Percentiles rank a stretch among this genome's conserved stretches.
Conservation (phyloP, 2,329 filamentous ascomycete genomes). For the Fusarium nanum region DNA sequence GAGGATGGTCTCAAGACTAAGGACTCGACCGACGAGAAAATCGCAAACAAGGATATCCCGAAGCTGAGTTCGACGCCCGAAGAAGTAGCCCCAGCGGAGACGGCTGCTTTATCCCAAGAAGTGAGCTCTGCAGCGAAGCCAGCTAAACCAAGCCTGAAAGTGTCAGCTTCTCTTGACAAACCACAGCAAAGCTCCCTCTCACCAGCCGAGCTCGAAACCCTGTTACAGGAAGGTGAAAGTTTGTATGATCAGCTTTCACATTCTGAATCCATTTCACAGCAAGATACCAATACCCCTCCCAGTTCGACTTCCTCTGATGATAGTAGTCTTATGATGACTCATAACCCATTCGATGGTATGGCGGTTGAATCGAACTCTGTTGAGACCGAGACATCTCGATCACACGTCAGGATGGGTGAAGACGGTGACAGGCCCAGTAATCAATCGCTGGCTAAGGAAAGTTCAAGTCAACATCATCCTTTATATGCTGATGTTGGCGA, state of each 20-base stretch:
- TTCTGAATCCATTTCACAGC: background rate
- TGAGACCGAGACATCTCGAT: background rate
- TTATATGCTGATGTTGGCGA: background rate
- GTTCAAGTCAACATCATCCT: background rate
- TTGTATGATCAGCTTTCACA: constrained; percentile 8
- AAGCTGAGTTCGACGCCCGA: background rate
- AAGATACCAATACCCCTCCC: too few relatives aligned
- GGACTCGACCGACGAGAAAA: background rate
- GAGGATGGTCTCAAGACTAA: background rate
- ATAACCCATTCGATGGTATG: background rate
- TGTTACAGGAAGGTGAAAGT: background rate
- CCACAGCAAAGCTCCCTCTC: background rate
- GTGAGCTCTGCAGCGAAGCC: background rate
- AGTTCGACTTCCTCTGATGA: background rate
- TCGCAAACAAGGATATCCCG: background rate
- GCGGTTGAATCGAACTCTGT: background rate
- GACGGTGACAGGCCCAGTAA: background rate
- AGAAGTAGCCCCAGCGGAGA: background rate
- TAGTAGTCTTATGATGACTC: background rate
- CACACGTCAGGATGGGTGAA: background rate
- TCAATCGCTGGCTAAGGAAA: background rate
- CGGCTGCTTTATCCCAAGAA: background rate
- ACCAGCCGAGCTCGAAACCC: background rate
- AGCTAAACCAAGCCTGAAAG: background rate
- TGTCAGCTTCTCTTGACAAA: background rate